Conservation (phyloP, 2,329 filamentous ascomycete species). For the Cladophialophora exuberans region DNA sequence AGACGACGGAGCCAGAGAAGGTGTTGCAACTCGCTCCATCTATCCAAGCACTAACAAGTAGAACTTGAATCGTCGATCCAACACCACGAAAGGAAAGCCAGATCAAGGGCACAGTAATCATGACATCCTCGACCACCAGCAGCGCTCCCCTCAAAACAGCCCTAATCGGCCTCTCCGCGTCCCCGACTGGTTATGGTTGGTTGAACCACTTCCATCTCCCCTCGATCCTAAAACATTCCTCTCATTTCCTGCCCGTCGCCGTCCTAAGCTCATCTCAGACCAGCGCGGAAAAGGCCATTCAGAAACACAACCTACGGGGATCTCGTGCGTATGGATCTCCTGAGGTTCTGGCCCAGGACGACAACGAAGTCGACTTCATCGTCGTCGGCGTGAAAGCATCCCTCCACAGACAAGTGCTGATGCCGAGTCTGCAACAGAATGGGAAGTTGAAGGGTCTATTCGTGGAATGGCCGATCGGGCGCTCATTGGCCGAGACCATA, state of each 20-base stretch:
- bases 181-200: not conserved
- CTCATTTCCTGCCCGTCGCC: not conserved
- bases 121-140: not conserved
- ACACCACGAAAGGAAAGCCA: no score
- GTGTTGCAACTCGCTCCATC: no score
- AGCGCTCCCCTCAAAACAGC: not conserved
- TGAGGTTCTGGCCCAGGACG: not conserved
- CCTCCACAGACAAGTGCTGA: not conserved
- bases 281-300: not conserved
- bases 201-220: constrained; percentile 3
- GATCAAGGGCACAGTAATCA: not conserved
- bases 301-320: not conserved
- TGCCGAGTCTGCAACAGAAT: not conserved
- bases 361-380: not conserved
- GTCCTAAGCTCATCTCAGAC: not conserved
- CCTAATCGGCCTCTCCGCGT: not conserved
- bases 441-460: not conserved
- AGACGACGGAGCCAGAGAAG: no score
- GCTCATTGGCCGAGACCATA: not conserved
- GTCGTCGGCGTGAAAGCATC: constrained; percentile 2
- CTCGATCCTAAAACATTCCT: not conserved
- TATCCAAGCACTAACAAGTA: not conserved
- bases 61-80: not conserved
- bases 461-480: not conserved
- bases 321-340: not conserved